Evolutionary conservation across 208 protist genomes (phyloP).

Genomic region (Kentomonas sorsogonicus): DNA sequence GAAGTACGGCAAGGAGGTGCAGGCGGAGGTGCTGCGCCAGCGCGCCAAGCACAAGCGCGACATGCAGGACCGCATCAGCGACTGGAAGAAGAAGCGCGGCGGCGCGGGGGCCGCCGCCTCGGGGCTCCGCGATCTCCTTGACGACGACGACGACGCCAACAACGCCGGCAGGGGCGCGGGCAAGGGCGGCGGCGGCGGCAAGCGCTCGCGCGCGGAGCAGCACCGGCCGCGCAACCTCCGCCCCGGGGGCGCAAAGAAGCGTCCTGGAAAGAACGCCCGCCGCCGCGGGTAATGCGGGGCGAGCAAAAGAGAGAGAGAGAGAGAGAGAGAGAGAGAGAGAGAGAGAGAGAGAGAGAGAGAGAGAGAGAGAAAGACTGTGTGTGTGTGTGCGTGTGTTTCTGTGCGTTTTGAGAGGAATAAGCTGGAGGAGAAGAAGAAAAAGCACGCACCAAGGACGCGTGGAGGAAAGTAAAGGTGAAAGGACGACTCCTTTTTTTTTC

Average conservation of each 20-base stretch:
- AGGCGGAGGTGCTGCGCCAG: conserved; percentile 91
- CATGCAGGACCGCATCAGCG: conserved; percentile 75
- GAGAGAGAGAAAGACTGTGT: not conserved
- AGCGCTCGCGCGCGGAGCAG: conserved; percentile 11
- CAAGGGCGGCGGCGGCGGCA: conserved; percentile 16
- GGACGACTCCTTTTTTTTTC: no score
- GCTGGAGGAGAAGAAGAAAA: conserved; percentile 7
- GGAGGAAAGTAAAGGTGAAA: no score
- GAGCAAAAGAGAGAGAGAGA: conserved; percentile 8
- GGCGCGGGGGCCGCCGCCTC: no score
- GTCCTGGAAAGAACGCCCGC: conserved; percentile 88
- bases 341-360: not conserved
- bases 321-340: not conserved
- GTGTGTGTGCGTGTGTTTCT: not conserved
- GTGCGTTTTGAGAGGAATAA: not conserved
- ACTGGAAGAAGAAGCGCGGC: conserved; percentile 83
- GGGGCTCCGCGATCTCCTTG: conserved; percentile 68
- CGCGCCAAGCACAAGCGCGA: conserved; percentile 92
- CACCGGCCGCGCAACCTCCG: conserved; percentile 29
- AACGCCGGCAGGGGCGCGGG: conserved; percentile 9
- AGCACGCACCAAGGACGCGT: no score
- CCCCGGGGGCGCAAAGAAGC: conserved; percentile 59
- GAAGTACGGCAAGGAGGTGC: conserved; percentile 94
- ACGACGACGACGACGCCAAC: conserved; percentile 36
- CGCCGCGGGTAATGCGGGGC: conserved; percentile 26